Evolutionary conservation across 495 filamentous ascomycete genomes (phyloP), one percentile per base, ranked within the genome.

Genomic region (Wilcoxina mikolae): DNA sequence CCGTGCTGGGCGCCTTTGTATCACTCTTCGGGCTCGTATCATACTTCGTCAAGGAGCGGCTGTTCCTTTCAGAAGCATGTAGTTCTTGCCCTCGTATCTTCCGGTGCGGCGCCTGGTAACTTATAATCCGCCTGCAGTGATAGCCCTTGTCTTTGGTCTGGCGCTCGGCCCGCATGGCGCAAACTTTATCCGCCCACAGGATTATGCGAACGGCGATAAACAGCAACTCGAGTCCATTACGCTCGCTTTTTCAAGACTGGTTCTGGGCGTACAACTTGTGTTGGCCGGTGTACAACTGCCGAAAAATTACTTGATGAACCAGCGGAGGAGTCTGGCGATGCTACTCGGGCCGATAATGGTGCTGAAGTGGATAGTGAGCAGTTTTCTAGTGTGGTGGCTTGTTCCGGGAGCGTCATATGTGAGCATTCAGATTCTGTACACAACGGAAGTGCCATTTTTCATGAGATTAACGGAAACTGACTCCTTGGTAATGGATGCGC

Each of bases 251-350:
- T 82, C 83, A 5, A 78, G 90, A 23, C 79, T 96, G 2, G 88
- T 94, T 2, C 78, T 96, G 0, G 89, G 89, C 2, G 87, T 95
- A 0, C 90, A 95, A 69, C 72, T 96, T 41, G 85, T 95, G 15
- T 71, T 95, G 7, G 87, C 88, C 3, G 90, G 90, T 18, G 79
- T 94, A 0, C 90, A 95, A 66, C 73, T 96, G n/a, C 89, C 90
- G 9, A 86, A 81, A 61, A 82, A 84, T 35, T 94, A 95, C 62
- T 71, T 95, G 35, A 69, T 74, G 64, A 76, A 73, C 58, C 79
- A 94, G 82, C 89, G 87, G 86, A 82, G 78, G 58, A 79, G 80
- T 25, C 71, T 96, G 20, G 68, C 77, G 0, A 65, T 90, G 7
- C 76, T 95, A 2, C 75, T 95, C 7, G 87, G 87, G 0, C 89